Evolutionary conservation across 2,329 filamentous ascomycete species (phyloP).

Genomic region (Madurella fahalii): DNA sequence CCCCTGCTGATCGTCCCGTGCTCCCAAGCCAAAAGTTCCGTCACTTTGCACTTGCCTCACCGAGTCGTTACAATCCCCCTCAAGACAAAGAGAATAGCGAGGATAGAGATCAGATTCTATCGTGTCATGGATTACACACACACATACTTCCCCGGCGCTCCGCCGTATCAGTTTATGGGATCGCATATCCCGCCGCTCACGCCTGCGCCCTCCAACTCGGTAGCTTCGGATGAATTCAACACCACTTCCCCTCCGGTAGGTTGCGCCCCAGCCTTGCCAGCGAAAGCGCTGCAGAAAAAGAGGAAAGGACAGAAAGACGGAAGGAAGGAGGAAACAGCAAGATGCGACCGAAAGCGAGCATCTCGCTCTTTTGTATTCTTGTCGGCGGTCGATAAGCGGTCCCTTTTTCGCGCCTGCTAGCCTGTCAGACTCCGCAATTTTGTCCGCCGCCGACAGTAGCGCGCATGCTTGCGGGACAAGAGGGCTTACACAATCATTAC

Average conservation of each 20-base stretch:
- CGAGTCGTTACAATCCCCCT: neutral
- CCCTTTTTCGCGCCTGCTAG: slow-evolving; percentile 1
- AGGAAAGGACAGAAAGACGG: neutral
- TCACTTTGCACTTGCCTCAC: neutral
- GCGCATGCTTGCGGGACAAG: slow-evolving; percentile 22
- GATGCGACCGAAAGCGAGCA: neutral
- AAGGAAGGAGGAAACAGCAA: neutral
- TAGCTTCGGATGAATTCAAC: slow-evolving; percentile 51
- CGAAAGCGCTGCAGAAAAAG: neutral
- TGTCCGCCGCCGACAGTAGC: slow-evolving; percentile 25
- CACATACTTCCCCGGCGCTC: slow-evolving; percentile 45
- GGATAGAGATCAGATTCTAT: neutral
- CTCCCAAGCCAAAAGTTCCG: neutral
- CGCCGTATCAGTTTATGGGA: slow-evolving; percentile 52
- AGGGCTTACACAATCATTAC: slow-evolving; percentile 33
- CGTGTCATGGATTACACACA: slow-evolving; percentile 51
- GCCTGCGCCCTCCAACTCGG: slow-evolving; percentile 53
- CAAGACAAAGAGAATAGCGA: neutral
- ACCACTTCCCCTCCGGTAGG: slow-evolving; percentile 53
- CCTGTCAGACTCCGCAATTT: slow-evolving; percentile 21
- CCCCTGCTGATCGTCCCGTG: neutral
- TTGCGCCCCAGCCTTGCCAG: slow-evolving; percentile 23
- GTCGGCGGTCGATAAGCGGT: slow-evolving; percentile 2
- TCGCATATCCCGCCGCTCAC: slow-evolving; percentile 46
- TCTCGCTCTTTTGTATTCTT: slow-evolving; percentile 11